A percentile compares a stretch with the other conserved stretches of the same genome.
Conservation (phyloP, 192 early-diverging fungal genomes). For the Dimargaris xerosporica region DNA sequence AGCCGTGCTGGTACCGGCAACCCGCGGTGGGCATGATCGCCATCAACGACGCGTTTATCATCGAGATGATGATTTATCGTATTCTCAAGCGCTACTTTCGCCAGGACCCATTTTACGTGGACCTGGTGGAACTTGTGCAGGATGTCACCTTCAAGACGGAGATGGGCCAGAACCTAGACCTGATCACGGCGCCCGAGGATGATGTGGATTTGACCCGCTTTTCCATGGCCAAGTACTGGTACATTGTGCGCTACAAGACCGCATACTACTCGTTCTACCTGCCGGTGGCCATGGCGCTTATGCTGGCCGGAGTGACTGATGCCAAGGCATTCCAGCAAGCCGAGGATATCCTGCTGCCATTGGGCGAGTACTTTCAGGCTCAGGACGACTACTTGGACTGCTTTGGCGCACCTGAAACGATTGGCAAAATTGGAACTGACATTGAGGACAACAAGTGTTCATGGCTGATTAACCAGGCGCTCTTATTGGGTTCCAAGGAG, state of each 20-base stretch:
- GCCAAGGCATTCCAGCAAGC: conserved; percentile 69
- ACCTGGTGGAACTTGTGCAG: conserved; percentile 87
- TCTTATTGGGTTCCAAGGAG: conserved; percentile 54
- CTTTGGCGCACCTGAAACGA: conserved; percentile 74
- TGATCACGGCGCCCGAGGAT: conserved; percentile 97
- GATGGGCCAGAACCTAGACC: conserved; percentile 91
- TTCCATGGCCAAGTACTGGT: conserved; percentile 78
- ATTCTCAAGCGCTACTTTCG: conserved; percentile 92
- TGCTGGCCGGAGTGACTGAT: conserved; percentile 72
- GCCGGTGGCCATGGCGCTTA: conserved; percentile 87
- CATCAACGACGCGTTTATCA: conserved; percentile 93
- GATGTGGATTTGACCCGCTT: conserved; percentile 84
- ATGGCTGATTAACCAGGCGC: conserved; percentile 92
- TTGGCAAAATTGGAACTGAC: conserved; percentile 99
- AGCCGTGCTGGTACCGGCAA: conserved; percentile 92
- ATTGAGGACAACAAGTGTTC: conserved; percentile 99
- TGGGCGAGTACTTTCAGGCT: conserved; percentile 98
- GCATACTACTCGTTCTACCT: conserved; percentile 99
- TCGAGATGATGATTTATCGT: conserved; percentile 84
- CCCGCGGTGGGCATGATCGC: conserved; percentile 73
- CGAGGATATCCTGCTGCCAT: conserved; percentile 70
- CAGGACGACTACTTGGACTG: conserved; percentile 99
- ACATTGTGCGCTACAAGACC: conserved; percentile 97
- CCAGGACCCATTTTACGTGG: conserved; percentile 67
- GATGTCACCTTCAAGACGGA: conserved; percentile 95